Conservation (phyloP, 805 yeast species). For the Yamadazyma paraphyllophila region DNA sequence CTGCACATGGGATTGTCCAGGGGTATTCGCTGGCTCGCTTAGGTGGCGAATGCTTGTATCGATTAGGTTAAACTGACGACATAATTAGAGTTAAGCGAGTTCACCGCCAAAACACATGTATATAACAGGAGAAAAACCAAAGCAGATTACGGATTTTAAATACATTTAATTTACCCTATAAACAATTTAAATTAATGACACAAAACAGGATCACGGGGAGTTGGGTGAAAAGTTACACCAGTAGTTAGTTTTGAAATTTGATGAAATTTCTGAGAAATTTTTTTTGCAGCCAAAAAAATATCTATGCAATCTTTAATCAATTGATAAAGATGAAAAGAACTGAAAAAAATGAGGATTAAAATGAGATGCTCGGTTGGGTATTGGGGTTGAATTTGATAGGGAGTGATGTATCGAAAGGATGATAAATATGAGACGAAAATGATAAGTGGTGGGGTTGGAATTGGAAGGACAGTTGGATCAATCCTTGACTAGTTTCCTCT, state of each 20-base stretch:
- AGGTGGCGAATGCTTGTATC: neutral
- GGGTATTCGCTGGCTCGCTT: neutral
- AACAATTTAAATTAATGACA: neutral
- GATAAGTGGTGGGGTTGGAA: too few species aligned
- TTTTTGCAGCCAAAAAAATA: slow-evolving; percentile 3
- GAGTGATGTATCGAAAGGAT: neutral
- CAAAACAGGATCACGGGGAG: too few species aligned
- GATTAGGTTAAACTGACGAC: neutral
- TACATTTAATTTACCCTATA: slow-evolving; percentile 1
- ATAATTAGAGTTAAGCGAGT: neutral
- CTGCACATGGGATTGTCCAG: neutral
- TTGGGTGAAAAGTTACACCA: too few species aligned
- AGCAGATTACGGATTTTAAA: neutral
- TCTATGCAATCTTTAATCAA: slow-evolving; percentile 3
- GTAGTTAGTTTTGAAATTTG: too few species aligned
- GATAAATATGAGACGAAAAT: neutral
- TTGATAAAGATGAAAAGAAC: slow-evolving; percentile 4
- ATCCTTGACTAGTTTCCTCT: slow-evolving; percentile 1
- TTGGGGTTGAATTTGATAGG: too few species aligned
- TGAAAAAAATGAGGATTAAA: neutral
- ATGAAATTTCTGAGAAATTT: neutral
- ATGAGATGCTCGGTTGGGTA: neutral
- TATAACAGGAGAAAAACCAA: neutral
- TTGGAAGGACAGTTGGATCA: too few species aligned
- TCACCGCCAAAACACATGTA: neutral